Evolutionary conservation across 257 asterid genomes (phyloP), one percentile per base, ranked within the genome.

Genomic region (Solanum clarkiae): DNA sequence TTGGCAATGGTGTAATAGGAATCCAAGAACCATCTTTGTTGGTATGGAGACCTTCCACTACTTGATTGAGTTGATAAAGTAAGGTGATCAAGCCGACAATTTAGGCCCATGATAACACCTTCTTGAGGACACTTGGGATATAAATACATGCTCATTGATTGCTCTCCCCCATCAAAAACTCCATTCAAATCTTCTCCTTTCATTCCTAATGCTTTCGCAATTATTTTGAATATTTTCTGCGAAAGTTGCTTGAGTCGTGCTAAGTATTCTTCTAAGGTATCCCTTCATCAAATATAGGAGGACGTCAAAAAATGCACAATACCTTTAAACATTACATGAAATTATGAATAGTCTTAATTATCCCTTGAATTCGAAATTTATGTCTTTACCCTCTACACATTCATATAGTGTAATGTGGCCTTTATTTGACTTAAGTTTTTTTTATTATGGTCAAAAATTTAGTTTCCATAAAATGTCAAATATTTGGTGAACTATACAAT

Each of bases 81-180:
- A 85, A 18, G 40, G 87, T 26, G 29, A 26, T 85, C 87, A 85
- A 20, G 51, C 80, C 87, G 11, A 80, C 80, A 20, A 74, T 82
- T 74, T 26, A 77, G 79, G 9, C 87, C 87, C 29, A 85, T 71
- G 26, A 72, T 44, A 40, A 77, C 32, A 47, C n/a, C 75, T 36
- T 74, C 80, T 51, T 77, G 80, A 14, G 87, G 84, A 26, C 87
- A 85, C 29, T 59, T 59, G 4, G 87, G 80, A 47, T 77, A 85
- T 9, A 24, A 47, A 62, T 85, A 60, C 63, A 79, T 53, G 32
- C 9, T 26, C 85, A 82, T 42, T 69, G 51, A 10, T 69, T 69
- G 77, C 26, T 69, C 45, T 69, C 77, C 77, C 36, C 77, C 51
- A 15, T 69, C 51, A 69, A 69, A 69, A 69, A 4, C 8, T 15